phyloP scores from a whole-genome alignment of 2,329 filamentous ascomycete genomes.

The Thermothelomyces thermophilus region DNA sequence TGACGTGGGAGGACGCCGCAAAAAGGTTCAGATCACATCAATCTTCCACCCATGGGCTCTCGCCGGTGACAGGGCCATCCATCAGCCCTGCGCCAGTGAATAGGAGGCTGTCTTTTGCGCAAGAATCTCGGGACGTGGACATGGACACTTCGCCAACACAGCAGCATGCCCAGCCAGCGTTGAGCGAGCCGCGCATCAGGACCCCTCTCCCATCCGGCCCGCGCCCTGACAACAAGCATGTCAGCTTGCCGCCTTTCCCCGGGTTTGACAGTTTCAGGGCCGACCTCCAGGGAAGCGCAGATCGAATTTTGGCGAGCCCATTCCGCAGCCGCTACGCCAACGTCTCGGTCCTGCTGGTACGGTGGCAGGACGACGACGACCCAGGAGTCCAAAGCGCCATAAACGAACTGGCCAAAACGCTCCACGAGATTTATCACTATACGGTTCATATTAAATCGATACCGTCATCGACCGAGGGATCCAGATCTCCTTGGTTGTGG shows the following conservation, averaged over 20 bases:
- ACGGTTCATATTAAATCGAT: constrained; percentile 43
- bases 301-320: constrained; percentile 44
- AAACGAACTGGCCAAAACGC: constrained; percentile 43
- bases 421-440: constrained; percentile 49
- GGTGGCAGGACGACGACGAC: constrained; percentile 51
- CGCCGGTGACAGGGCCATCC: constrained; percentile 37
- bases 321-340: constrained; percentile 47
- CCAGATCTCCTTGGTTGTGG: constrained; percentile 48
- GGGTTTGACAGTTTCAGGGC: constrained; percentile 46
- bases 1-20: constrained; percentile 55
- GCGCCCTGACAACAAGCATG: constrained; percentile 47
- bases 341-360: constrained; percentile 48
- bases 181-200: constrained; percentile 45
- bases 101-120: constrained; percentile 36
- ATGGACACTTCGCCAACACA: constrained; percentile 38
- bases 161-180: constrained; percentile 33
- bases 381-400: constrained; percentile 35
- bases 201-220: constrained; percentile 52
- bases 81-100: constrained; percentile 41
- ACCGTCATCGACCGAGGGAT: constrained; percentile 41
- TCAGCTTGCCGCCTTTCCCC: constrained; percentile 37
- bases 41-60: constrained; percentile 44
- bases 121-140: constrained; percentile 50
- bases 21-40: constrained; percentile 50
- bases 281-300: constrained; percentile 46